Conservation (phyloP, 148 eudicot genomes). For the Vaccinium vitisidaea region DNA sequence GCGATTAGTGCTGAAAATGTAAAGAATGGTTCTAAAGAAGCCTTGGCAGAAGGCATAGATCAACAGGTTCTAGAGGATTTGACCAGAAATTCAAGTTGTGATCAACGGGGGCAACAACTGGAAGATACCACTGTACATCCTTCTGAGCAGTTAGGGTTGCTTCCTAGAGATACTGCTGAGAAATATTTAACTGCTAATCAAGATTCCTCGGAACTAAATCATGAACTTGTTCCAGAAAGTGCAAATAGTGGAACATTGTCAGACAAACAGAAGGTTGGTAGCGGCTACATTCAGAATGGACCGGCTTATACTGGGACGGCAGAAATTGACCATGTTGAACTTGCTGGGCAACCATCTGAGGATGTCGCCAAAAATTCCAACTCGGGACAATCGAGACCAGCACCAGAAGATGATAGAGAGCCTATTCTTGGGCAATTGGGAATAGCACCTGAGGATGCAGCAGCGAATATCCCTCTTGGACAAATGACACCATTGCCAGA, state of each 20-base stretch:
- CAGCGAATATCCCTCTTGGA: background rate
- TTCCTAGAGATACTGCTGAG: background rate
- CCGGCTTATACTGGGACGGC: slow-evolving; percentile 8
- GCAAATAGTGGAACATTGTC: slow-evolving; percentile 19
- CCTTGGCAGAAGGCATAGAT: slow-evolving; percentile 9
- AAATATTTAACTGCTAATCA: slow-evolving; percentile 10
- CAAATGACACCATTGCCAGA: slow-evolving; percentile 14
- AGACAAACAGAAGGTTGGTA: slow-evolving; percentile 20
- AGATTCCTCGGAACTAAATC: slow-evolving; percentile 5
- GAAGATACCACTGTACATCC: slow-evolving; percentile 15
- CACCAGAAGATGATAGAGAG: slow-evolving; percentile 3
- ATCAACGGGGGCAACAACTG: slow-evolving; percentile 1
- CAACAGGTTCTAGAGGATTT: slow-evolving; percentile 11
- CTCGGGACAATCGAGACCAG: slow-evolving; percentile 5
- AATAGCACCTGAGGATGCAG: background rate
- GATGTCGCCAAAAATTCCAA: slow-evolving; percentile 23
- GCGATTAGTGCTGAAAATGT: slow-evolving; percentile 20
- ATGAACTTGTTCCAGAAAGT: slow-evolving; percentile 11
- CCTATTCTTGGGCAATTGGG: slow-evolving; percentile 10
- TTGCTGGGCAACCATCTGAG: slow-evolving; percentile 10
- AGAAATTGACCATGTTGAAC: slow-evolving; percentile 12
- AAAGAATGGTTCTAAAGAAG: slow-evolving; percentile 18
- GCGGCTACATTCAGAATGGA: slow-evolving; percentile 24
- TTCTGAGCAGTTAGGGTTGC: slow-evolving; percentile 4
- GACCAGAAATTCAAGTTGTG: slow-evolving; percentile 10